These are phyloP conservation scores for Penicillium mononematosum DNA, from an alignment of 495 filamentous ascomycete genomes.

Conservation along the genomic window DNA sequence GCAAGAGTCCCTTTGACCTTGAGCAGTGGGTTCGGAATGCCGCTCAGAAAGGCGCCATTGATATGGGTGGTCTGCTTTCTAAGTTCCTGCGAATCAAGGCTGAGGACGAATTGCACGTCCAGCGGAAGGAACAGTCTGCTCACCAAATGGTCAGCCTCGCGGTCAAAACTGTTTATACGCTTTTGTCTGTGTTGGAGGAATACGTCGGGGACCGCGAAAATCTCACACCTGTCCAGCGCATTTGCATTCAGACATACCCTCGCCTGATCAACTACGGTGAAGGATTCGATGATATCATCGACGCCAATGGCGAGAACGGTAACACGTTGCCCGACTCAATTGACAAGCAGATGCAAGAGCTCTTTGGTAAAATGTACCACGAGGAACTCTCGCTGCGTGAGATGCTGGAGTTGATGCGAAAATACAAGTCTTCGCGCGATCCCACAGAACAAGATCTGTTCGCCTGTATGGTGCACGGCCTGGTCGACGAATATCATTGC, in stretches of 20 bases:
- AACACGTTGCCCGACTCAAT: slow-evolving; percentile 76
- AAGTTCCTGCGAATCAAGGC: slow-evolving; percentile 82
- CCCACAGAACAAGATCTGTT: slow-evolving; percentile 88
- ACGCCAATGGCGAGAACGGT: slow-evolving; percentile 73
- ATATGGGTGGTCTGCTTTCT: slow-evolving; percentile 62
- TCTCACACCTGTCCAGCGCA: slow-evolving; percentile 67
- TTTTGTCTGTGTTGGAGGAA: slow-evolving; percentile 77
- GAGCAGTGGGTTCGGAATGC: slow-evolving; percentile 75
- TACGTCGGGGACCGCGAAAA: slow-evolving; percentile 56
- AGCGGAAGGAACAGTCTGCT: slow-evolving; percentile 58
- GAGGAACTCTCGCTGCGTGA: slow-evolving; percentile 76
- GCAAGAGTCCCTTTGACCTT: slow-evolving; percentile 74
- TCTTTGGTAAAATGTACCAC: slow-evolving; percentile 95
- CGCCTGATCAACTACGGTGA: slow-evolving; percentile 94
- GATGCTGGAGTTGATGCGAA: slow-evolving; percentile 75
- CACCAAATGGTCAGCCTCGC: slow-evolving; percentile 70
- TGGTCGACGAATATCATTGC: slow-evolving; percentile 96
- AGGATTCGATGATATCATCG: slow-evolving; percentile 83
- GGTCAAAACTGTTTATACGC: slow-evolving; percentile 77
- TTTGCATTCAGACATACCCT: slow-evolving; percentile 91
- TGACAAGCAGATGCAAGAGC: slow-evolving; percentile 89
- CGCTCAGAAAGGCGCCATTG: slow-evolving; percentile 52
- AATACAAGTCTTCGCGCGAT: slow-evolving; percentile 81
- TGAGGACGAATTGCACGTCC: slow-evolving; percentile 70
- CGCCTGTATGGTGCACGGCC: slow-evolving; percentile 95